Conservation (phyloP, 345 rosid genomes). For the Zanthoxylum bungeanum region DNA sequence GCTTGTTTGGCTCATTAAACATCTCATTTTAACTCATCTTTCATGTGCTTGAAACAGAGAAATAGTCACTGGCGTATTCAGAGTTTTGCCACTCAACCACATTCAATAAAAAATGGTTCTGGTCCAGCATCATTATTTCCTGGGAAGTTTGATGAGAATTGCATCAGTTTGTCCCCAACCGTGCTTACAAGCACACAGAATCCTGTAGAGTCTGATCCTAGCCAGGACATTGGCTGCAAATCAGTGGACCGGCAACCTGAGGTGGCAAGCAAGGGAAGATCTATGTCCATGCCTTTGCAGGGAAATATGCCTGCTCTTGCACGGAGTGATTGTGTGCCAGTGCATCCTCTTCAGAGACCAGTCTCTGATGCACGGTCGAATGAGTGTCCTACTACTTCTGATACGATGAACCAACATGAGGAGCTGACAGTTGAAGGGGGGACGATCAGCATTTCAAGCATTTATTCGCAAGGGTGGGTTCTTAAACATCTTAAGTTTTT, state of each 20-base stretch:
- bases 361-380: conserved; percentile 53
- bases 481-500: background rate
- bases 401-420: conserved; percentile 45
- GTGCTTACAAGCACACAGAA: conserved; percentile 42
- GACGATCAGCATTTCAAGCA: conserved; percentile 84
- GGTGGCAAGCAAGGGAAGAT: conserved; percentile 40
- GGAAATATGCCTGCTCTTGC: conserved; percentile 23
- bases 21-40: background rate
- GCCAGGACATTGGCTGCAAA: conserved; percentile 47
- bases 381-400: conserved; percentile 50
- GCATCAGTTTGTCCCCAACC: conserved; percentile 31
- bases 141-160: conserved; percentile 73
- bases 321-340: conserved; percentile 31
- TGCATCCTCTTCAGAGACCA: conserved; percentile 42
- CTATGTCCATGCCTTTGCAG: conserved; percentile 34
- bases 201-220: conserved; percentile 52
- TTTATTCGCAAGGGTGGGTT: conserved; percentile 66
- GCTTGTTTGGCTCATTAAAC: background rate
- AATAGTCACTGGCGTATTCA: conserved; percentile 94
- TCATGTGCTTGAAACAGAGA: conserved; percentile 52
- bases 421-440: conserved; percentile 87
- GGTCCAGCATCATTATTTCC: conserved; percentile 52
- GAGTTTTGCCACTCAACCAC: conserved; percentile 57
- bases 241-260: conserved; percentile 48
- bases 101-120: conserved; percentile 65